Base-by-base conservation (phyloP, 2,329 filamentous ascomycete species). In the Pseudocercospora fuligena region DNA sequence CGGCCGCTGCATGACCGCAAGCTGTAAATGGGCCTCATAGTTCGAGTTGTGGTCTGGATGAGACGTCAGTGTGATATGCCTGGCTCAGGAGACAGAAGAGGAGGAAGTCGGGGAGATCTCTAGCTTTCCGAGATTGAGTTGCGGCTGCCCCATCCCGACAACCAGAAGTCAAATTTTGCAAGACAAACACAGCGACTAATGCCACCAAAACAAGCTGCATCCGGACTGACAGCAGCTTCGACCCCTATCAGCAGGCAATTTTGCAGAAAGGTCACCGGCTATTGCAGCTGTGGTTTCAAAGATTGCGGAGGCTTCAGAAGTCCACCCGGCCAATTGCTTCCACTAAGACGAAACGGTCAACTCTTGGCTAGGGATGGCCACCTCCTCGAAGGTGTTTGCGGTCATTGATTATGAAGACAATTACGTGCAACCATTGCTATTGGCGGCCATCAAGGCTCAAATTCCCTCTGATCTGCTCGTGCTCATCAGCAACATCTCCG, bases 371-470 rank as follows among this genome's bases (percentile, higher is more conserved):
- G 6, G 43, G 60, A 33, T 47, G n/a, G 31, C 19, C 25, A 56
- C 4, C 46, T 49, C 47, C 19, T 60, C 68, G 29, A 72, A 70
- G 33, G 67, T 93, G 70, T 89, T 92, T 80, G 92, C 92, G 60
- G 79, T 94, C 60, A 83, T 97, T 73, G 86, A 93, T 75, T 97
- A 97, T 79, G 92, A 93, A 74, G 93, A 97, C 77, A 77, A 85
- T 53, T 99, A 98, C 77, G 92, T 98, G 8, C 92, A 97, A 75
- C 92, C 92, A 1, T 86, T 98, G 46, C 90, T 98, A 66, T 79
- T 93, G 56, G 82, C 86, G 21, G 92, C 93, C n/a, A 82, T 98
- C 23, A 77, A 87, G 59, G 82, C 85, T 3, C 81, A 87, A 25
- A 82, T 95, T 6, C 87, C 90, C 0, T 69, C 81, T 19, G 80